Evolutionary conservation across 2,329 filamentous ascomycete species (phyloP).

Genomic region (Fusarium solani-melongenae): DNA sequence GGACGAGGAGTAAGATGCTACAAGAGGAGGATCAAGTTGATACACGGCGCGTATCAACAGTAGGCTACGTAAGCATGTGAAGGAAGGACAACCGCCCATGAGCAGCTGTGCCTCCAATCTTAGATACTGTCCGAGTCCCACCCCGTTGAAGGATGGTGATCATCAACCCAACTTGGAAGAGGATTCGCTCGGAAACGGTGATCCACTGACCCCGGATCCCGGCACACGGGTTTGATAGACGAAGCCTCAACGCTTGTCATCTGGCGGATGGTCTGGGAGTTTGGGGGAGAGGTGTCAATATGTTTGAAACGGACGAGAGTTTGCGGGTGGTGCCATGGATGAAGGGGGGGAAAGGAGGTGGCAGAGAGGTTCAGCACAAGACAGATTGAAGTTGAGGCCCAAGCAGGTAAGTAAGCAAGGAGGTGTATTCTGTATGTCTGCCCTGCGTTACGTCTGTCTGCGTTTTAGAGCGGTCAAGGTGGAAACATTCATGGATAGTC

Average conservation of each 20-base stretch:
- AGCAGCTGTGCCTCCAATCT: slow-evolving; percentile 1
- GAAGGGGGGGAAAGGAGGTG: slow-evolving; percentile 12
- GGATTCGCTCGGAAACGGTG: background rate
- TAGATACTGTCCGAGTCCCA: background rate
- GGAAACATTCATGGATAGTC: background rate
- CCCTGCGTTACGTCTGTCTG: slow-evolving; percentile 9
- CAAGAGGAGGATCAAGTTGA: slow-evolving; percentile 7
- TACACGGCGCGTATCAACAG: slow-evolving; percentile 15
- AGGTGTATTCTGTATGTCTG: slow-evolving; percentile 9
- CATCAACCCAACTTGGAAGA: background rate
- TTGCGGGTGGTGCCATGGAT: background rate
- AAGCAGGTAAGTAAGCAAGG: background rate
- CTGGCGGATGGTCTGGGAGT: background rate
- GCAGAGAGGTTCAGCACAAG: slow-evolving; percentile 10
- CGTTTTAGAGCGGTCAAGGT: slow-evolving; percentile 32
- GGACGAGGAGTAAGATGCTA: background rate
- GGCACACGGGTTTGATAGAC: slow-evolving; percentile 1
- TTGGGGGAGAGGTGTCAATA: slow-evolving; percentile 1
- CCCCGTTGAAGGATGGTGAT: slow-evolving; percentile 1
- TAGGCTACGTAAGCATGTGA: slow-evolving; percentile 1
- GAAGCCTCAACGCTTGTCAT: background rate
- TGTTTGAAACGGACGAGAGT: slow-evolving; percentile 8
- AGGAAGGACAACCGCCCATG: slow-evolving; percentile 6
- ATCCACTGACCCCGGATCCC: background rate
- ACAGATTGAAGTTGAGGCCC: slow-evolving; percentile 11